These are phyloP conservation scores for Colletotrichum magnum DNA, from an alignment of 2,329 filamentous ascomycete genomes.

Conservation along the genomic window DNA sequence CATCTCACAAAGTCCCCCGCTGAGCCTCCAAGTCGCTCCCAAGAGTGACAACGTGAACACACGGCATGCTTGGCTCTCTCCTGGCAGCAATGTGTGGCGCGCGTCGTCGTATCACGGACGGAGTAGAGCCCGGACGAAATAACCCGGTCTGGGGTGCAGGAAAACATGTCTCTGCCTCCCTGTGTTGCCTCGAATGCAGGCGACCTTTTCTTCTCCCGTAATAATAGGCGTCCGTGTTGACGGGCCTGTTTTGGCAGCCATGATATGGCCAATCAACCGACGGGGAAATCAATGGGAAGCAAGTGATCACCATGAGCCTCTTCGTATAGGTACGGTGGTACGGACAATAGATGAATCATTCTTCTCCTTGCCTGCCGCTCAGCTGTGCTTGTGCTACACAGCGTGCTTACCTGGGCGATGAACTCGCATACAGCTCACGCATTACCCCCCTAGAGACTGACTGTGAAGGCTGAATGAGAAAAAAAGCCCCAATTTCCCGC, in stretches of 20 bases:
- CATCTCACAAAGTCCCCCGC: background rate
- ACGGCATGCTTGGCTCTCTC: background rate
- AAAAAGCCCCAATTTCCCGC: slow-evolving; percentile 35
- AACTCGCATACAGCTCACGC: background rate
- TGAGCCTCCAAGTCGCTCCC: background rate
- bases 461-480: slow-evolving; percentile 30
- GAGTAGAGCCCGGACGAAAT: slow-evolving; percentile 10
- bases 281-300: no score
- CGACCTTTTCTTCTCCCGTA: no score
- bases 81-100: slow-evolving; percentile 8
- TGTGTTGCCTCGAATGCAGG: background rate
- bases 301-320: background rate
- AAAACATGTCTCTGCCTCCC: slow-evolving; percentile 26
- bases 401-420: background rate
- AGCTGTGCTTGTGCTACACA: background rate
- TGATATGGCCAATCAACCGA: background rate
- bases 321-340: background rate
- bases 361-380: background rate
- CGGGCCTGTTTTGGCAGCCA: background rate
- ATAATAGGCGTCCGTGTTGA: no score
- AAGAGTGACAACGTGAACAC: slow-evolving; percentile 11
- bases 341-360: background rate
- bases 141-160: slow-evolving; percentile 27
- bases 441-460: slow-evolving; percentile 4
- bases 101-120: slow-evolving; percentile 6